Evolutionary conservation across 225 moss, liverwort and hornwort species (phyloP), one percentile per base, ranked within the genome.

Genomic region (Polytrichum formosum): DNA sequence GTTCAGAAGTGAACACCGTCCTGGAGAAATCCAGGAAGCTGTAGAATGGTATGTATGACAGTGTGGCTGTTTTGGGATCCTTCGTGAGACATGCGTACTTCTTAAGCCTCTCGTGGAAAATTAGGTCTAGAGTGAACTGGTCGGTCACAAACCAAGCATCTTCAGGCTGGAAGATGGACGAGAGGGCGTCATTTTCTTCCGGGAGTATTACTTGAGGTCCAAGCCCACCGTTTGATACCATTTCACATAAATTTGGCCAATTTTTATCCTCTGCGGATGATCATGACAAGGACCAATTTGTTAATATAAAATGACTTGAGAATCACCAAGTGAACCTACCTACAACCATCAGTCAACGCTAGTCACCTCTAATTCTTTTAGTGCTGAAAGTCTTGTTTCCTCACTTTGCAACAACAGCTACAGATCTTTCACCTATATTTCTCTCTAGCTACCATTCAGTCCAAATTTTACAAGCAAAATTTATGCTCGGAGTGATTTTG

Each of bases 71-170:
- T 17, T 53, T 19, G 28, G 69, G 61, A n/a, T 76, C 53, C 23
- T 76, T 31, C 25, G 75, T 76, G 29, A 54, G 33, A 63, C 75
- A 76, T 25, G 64, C 28, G 64, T 70, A 63, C 20, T 28, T 61
- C 68, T 68, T 68, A 59, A 76, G 28, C 61, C 75, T 60, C 70
- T 63, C 59, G 70, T 76, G 75, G 62, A 69, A 76, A 18, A 70
- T 23, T 9, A 70, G 28, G 13, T 55, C 75, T 17, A 68, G 59
- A 20, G 18, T 70, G 70, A 76, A 76, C 63, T 76, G 75, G 27
- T 64, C 25, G 4, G 75, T 76, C 16, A 55, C 33, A 53, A 63
- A 28, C 75, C 75, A 76, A 8, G 75, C 67, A 18, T 26, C 28
- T 8, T 58, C 25, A 20, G 67, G 75, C 13, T 22, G 60, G 29